These are phyloP conservation scores for Emmonsia crescens DNA, from an alignment of 2,329 filamentous ascomycete species.

Conservation along the genomic window DNA sequence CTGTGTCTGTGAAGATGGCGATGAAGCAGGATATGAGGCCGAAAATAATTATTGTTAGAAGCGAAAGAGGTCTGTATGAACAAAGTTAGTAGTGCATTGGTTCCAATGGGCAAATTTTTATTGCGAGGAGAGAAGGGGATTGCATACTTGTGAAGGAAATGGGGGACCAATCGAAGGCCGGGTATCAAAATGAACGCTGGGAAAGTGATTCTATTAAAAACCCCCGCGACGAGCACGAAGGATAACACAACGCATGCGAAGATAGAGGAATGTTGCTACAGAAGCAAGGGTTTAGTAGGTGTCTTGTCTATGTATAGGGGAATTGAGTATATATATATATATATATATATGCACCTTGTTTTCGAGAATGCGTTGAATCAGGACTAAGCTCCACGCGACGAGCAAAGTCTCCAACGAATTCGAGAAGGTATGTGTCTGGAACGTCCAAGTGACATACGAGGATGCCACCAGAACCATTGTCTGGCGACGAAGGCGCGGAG, in stretches of 20 bases:
- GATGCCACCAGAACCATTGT: constrained; percentile 81
- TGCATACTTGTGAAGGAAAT: constrained; percentile 68
- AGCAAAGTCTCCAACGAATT: constrained; percentile 92
- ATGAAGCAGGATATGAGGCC: constrained; percentile 57
- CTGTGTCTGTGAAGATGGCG: constrained; percentile 73
- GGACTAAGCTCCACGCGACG: constrained; percentile 83
- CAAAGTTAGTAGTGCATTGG: constrained; percentile 7
- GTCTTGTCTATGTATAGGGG: neutral
- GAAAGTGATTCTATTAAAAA: constrained; percentile 97
- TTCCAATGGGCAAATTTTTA: neutral
- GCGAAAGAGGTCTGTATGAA: constrained; percentile 41
- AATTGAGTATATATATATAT: neutral
- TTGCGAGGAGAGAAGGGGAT: neutral
- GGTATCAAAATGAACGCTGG: constrained; percentile 85
- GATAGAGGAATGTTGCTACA: constrained; percentile 61
- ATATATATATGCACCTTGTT: constrained; percentile 51
- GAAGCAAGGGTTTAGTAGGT: constrained; percentile 3
- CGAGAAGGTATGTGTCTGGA: constrained; percentile 95
- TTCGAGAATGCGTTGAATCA: constrained; percentile 76
- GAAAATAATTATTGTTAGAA: constrained; percentile 54
- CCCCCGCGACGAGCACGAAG: constrained; percentile 68
- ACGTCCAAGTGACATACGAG: constrained; percentile 97
- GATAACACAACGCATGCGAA: constrained; percentile 69
- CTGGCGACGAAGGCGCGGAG: constrained; percentile 57
- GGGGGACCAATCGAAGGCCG: constrained; percentile 68